phyloP scores from a whole-genome alignment of 140 eudicot species.

The Oenanthe javanica region DNA sequence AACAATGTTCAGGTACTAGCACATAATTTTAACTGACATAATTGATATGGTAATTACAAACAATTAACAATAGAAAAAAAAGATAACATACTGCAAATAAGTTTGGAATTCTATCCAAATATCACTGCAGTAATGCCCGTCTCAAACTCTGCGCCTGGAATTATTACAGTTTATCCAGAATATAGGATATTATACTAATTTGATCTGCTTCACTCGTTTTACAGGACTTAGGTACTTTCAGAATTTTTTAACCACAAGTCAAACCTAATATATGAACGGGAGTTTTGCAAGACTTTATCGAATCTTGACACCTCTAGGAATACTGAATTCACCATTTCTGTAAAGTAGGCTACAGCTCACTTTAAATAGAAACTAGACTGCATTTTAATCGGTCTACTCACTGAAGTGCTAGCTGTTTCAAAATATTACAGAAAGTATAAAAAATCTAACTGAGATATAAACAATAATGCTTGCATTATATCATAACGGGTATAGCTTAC shows the following conservation, averaged over 20 bases:
- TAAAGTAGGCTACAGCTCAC: not conserved
- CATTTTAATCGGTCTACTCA: not conserved
- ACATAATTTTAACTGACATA: not conserved
- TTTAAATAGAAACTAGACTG: not conserved
- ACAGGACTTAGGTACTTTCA: not conserved
- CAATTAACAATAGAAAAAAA: not conserved
- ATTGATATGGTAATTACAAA: not conserved
- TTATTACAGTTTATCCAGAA: not conserved
- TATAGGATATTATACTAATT: not conserved
- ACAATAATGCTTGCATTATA: not conserved
- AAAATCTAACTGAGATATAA: not conserved
- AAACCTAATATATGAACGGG: not conserved
- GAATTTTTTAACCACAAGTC: not conserved
- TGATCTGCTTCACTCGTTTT: not conserved
- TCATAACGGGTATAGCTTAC: slow-evolving; percentile 20
- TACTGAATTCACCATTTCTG: not conserved
- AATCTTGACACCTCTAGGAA: not conserved
- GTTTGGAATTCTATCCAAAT: not conserved
- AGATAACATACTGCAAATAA: not conserved
- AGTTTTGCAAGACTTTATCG: not conserved
- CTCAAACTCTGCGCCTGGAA: not conserved
- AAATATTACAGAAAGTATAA: not conserved
- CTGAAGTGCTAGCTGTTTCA: not conserved
- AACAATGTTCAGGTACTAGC: not conserved
- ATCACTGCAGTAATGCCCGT: not conserved